These are phyloP conservation scores for Barnettozyma wickerhamii DNA, from an alignment of 805 yeast species.

Conservation along the genomic window DNA sequence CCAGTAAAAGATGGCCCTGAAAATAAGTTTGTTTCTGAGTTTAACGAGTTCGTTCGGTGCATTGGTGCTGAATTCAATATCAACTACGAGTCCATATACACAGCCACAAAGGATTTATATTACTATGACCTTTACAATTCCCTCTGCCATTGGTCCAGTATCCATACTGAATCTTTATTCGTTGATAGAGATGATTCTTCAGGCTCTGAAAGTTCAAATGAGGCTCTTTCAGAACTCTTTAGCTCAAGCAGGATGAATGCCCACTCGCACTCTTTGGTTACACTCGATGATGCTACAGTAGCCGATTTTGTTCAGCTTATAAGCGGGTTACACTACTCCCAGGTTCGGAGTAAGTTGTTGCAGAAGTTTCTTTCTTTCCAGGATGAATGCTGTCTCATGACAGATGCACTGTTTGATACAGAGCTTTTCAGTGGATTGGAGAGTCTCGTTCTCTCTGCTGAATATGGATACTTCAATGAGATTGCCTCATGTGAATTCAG, in stretches of 20 bases:
- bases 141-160: constrained; percentile 22
- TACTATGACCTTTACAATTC: constrained; percentile 14
- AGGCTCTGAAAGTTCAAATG: constrained; percentile 6
- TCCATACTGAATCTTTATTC: constrained; percentile 24
- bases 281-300: constrained; percentile 17
- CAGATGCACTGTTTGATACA: constrained; percentile 36
- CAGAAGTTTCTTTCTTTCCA: constrained; percentile 17
- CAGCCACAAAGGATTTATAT: neutral
- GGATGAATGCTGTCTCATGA: constrained; percentile 27
- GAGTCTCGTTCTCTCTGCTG: constrained; percentile 19
- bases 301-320: constrained; percentile 24
- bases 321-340: constrained; percentile 35
- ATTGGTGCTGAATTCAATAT: constrained; percentile 1
- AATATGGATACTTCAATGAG: constrained; percentile 17
- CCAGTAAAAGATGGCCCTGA: neutral
- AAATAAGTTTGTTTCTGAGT: constrained; percentile 5
- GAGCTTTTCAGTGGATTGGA: constrained; percentile 13
- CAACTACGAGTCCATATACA: constrained; percentile 3
- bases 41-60: constrained; percentile 8
- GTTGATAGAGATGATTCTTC: constrained; percentile 7
- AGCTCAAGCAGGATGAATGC: constrained; percentile 28
- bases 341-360: constrained; percentile 32
- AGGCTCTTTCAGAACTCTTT: constrained; percentile 28
- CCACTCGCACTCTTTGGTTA: too few relatives aligned
- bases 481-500: neutral